Base-by-base conservation (phyloP, 768 basidiomycete species). In the Suillus hirtellus region DNA sequence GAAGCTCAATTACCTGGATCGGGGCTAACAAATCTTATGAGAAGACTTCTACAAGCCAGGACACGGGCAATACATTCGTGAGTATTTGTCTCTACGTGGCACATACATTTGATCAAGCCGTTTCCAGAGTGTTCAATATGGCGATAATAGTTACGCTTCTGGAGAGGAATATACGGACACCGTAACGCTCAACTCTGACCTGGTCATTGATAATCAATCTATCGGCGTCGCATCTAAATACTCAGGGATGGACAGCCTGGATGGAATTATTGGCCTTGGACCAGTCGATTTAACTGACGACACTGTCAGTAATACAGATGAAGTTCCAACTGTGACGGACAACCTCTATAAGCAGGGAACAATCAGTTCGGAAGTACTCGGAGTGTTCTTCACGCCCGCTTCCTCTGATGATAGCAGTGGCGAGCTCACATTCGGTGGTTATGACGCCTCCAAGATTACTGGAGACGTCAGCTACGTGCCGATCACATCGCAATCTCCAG, bases 241-340 rank as follows among this genome's bases (percentile, higher is more conserved):
- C 1, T 60, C 69, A 12, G 11, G 38, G 3, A 24, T 49, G 21
- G 21, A 1, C 1, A 2, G 2, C 14, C 10, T 49, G 47, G 21
- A 49, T 24, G 47, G 47, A 24, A 2, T 49, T 14, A 21, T 49
- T 15, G 47, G 81, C 64, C 21, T 69, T 27, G 74, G 79, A 6
- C 80, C 80, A 3, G 56, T 61, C 2, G 71, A 68, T 44, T 64
- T 80, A 35, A 79, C 79, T 0, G 27, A 63, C 3, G 71, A 71
- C 55, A 70, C 69, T 6, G 64, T 75, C 9, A 50, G 14, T 17
- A 66, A 63, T 44, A 53, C 52, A 3, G n/a, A 46, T 5, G 34
- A 47, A 10, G 67, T 79, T 40, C 72, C 75, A 3, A 80, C 79
- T 8, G 75, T 79, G 10, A 69, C 63, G 17, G 71, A 79, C 66